These are phyloP conservation scores for Jatropha curcas DNA, from an alignment of 345 rosid genomes.

Conservation along the genomic window DNA sequence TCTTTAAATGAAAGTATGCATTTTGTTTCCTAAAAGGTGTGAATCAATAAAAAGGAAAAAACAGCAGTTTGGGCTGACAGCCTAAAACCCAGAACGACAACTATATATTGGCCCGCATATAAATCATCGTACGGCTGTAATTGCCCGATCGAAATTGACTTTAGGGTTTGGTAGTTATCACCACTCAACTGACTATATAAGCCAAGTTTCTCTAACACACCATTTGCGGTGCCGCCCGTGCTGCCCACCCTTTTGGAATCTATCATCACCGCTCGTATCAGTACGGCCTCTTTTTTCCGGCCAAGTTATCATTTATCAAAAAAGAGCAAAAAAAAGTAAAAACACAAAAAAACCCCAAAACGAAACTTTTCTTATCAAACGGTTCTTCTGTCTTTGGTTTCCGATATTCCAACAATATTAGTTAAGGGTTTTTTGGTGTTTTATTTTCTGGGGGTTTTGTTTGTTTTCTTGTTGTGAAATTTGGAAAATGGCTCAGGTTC, in stretches of 20 bases:
- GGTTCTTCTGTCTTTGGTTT: not conserved
- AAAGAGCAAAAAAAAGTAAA: not conserved
- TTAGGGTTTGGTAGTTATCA: not conserved
- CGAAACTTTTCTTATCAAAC: not conserved
- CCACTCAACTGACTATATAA: not conserved
- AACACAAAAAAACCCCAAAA: not conserved
- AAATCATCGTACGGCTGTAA: not conserved
- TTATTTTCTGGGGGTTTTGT: not conserved
- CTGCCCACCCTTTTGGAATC: not conserved
- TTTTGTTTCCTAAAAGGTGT: no score
- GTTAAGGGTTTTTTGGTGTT: no score
- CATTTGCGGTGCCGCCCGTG: not conserved
- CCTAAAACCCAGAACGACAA: no score
- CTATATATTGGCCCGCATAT: not conserved
- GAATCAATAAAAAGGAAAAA: no score
- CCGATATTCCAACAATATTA: not conserved
- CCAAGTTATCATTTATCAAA: not conserved
- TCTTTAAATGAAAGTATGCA: no score
- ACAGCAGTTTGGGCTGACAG: no score
- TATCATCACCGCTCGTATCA: not conserved
- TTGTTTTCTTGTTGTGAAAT: not conserved
- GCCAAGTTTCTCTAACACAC: not conserved
- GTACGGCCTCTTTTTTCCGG: conserved; percentile 3
- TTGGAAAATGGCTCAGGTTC: conserved; percentile 19
- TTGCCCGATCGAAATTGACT: not conserved